Evolutionary conservation across 371 early-diverging fungal genomes (phyloP), one percentile per base, ranked within the genome.

Genomic region (Coemansia sp.): DNA sequence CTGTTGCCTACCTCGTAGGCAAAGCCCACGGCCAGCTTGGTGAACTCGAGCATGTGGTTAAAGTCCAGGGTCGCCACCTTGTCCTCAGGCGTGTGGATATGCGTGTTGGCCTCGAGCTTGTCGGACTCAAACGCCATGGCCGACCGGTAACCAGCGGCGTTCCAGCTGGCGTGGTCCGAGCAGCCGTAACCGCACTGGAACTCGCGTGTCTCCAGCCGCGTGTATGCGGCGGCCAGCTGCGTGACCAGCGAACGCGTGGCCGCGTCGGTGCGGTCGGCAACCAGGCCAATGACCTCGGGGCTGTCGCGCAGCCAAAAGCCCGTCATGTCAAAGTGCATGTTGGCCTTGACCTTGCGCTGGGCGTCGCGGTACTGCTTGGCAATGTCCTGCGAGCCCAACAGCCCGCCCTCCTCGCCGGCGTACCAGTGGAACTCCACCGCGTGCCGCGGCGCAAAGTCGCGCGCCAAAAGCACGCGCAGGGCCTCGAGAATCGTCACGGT

Each of bases 351-450:
- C n/a, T 81, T 79, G 48, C 76, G 80, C 11, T 77, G 78, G 34
- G 79, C 76, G 16, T 77, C 58, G 61, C 77, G 74, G 77, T 95
- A 97, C 16, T 77, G 65, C 32, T 81, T 67, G 11, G 92, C 91
- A 11, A 97, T 86, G 49, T 80, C 91, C 79, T 95, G 93, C 24
- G 91, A 91, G n/a, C 98, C 98, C 61, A 92, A 77, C 9, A 96
- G 83, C 24, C 94, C 94, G 47, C 80, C 91, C 72, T 94, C 94
- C 78, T 92, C 94, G 52, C 84, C 94, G 59, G 92, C 88, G 66
- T 93, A 96, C 92, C 93, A 98, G 78, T 95, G 97, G 84, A 96
- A 95, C 72, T 96, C 97, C 38, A 98, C 89, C 14, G 94, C 85
- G 55, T 90, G 81, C 43, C 81, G 71, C 14, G 95, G 96, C 29